Conservation (phyloP, 139 green algal species). For the Picochlorum sp. region DNA sequence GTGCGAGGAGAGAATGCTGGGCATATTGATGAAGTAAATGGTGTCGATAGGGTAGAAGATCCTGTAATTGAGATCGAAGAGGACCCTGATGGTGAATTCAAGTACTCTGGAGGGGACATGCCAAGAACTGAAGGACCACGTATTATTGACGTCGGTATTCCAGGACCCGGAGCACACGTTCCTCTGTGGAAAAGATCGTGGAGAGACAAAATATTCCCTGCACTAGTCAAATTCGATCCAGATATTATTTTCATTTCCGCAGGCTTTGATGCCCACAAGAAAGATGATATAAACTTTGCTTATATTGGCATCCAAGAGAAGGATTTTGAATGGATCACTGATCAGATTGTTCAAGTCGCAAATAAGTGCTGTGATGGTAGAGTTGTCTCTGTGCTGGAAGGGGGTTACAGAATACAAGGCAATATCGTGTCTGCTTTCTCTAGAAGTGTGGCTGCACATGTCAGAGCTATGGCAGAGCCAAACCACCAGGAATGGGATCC, state of each 20-base stretch:
- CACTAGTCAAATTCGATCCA: constrained; percentile 47
- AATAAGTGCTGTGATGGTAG: constrained; percentile 64
- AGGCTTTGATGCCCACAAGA: constrained; percentile 81
- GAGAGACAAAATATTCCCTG: constrained; percentile 74
- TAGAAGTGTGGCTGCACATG: constrained; percentile 72
- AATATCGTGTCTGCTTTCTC: constrained; percentile 67
- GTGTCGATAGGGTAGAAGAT: neutral
- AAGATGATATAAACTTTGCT: constrained; percentile 75
- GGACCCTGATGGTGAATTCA: constrained; percentile 33
- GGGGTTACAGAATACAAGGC: constrained; percentile 84
- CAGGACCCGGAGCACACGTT: constrained; percentile 35
- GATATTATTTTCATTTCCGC: constrained; percentile 85
- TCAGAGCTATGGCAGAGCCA: constrained; percentile 49
- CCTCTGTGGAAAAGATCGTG: constrained; percentile 66
- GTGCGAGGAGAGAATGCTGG: neutral
- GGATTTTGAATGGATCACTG: constrained; percentile 85
- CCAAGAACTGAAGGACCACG: constrained; percentile 36
- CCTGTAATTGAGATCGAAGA: constrained; percentile 13
- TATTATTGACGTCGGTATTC: constrained; percentile 83
- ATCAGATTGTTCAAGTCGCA: constrained; percentile 61
- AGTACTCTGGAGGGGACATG: constrained; percentile 9
- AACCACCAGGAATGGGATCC: constrained; percentile 31
- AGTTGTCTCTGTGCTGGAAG: constrained; percentile 77
- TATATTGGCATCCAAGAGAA: constrained; percentile 74
- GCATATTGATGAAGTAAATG: neutral